Conservation (phyloP, 2,329 filamentous ascomycete species). For the Xylaria arbuscula region DNA sequence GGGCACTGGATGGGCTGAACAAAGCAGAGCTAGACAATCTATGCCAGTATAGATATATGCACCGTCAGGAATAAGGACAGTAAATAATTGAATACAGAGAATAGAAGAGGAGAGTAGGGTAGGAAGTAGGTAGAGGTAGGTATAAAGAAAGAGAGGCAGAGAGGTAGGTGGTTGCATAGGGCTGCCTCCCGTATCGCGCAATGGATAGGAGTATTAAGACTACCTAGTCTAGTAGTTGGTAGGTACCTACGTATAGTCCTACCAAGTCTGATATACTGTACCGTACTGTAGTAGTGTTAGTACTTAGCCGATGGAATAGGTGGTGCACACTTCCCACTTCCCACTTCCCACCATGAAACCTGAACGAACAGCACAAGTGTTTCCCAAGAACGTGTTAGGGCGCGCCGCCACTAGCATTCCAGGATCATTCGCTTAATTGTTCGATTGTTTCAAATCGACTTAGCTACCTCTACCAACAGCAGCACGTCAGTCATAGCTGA, state of each 20-base stretch:
- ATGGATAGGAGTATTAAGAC: too few species aligned
- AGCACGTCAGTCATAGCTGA: not conserved
- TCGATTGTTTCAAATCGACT: slow-evolving; percentile 8
- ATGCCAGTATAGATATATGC: not conserved
- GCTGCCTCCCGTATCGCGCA: slow-evolving; percentile 17
- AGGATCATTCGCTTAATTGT: slow-evolving; percentile 18
- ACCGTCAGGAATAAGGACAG: not conserved
- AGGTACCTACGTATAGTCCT: not conserved
- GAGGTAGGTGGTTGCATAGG: slow-evolving; percentile 2
- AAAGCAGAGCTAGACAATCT: not conserved
- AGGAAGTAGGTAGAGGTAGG: not conserved
- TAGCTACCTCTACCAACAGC: not conserved
- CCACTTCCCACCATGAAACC: not conserved
- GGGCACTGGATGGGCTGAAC: not conserved
- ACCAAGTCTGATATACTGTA: not conserved
- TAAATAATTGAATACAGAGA: not conserved
- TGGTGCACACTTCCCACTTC: too few species aligned
- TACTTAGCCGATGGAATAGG: not conserved
- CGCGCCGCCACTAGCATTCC: not conserved
- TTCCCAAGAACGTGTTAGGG: not conserved
- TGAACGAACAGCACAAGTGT: not conserved
- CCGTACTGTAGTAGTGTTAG: too few species aligned
- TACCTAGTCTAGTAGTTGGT: too few species aligned
- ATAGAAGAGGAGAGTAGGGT: not conserved
- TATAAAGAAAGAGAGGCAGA: not conserved